phyloP scores from a whole-genome alignment of 179 eudicot genomes.

The Patellifolia procumbens region DNA sequence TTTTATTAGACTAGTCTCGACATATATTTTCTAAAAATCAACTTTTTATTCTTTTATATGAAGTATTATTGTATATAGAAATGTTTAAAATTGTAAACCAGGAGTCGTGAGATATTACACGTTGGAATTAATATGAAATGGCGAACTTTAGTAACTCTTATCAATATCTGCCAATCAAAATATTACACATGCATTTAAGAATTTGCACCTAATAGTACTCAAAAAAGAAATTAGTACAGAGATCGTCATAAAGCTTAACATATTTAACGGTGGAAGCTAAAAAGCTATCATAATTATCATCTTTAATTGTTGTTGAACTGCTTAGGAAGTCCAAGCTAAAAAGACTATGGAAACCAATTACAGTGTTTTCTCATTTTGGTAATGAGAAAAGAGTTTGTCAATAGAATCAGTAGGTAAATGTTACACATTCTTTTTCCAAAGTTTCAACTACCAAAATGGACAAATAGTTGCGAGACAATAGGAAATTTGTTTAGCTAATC shows the following conservation, averaged over 20 bases:
- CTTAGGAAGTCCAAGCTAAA: neutral
- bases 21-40: too few relatives aligned
- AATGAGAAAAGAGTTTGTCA: conserved; percentile 3
- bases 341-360: neutral
- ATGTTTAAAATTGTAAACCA: too few relatives aligned
- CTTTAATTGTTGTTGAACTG: neutral
- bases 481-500: too few relatives aligned
- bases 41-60: too few relatives aligned
- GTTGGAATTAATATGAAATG: too few relatives aligned
- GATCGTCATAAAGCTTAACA: neutral
- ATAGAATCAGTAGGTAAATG: conserved; percentile 1
- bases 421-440: neutral
- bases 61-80: too few relatives aligned
- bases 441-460: conserved; percentile 10
- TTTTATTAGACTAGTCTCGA: too few relatives aligned
- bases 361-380: neutral
- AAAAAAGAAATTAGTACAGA: neutral
- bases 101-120: too few relatives aligned
- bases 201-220: neutral
- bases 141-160: too few relatives aligned
- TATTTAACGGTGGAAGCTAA: neutral
- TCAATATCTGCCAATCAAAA: too few relatives aligned
- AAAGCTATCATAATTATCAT: neutral
- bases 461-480: neutral
- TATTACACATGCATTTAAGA: too few relatives aligned